phyloP scores from a whole-genome alignment of 768 basidiomycete genomes.

The Kwoniella dendrophila region DNA sequence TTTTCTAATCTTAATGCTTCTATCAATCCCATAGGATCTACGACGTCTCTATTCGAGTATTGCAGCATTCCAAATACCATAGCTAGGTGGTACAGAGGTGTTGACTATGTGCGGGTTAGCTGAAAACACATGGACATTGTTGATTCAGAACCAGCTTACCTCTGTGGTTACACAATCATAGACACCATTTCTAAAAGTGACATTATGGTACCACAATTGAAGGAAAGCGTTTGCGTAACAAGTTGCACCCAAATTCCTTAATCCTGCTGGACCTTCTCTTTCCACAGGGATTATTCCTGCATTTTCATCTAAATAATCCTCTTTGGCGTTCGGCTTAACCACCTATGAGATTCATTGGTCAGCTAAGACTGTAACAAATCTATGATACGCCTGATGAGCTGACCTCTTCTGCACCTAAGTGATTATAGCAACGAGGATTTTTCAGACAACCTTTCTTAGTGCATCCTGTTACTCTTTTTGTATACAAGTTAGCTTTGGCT shows the following conservation, averaged over 20 bases:
- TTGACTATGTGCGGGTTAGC: conserved; percentile 20
- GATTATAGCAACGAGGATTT: conserved; percentile 85
- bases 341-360: conserved; percentile 2
- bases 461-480: conserved; percentile 21
- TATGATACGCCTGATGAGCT: conserved; percentile 57
- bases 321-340: conserved; percentile 31
- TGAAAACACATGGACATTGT: conserved; percentile 62
- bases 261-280: conserved; percentile 37
- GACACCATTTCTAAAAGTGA: conserved; percentile 77
- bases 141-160: conserved; percentile 61
- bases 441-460: conserved; percentile 62
- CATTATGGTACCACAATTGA: conserved; percentile 91
- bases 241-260: conserved; percentile 83
- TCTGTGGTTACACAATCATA: conserved; percentile 72
- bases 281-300: conserved; percentile 48
- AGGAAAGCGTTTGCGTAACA: conserved; percentile 96
- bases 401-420: conserved; percentile 82
- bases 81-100: conserved; percentile 58
- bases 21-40: conserved; percentile 81
- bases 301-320: conserved; percentile 59
- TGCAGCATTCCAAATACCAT: conserved; percentile 77
- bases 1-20: conserved; percentile 79
- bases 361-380: neutral
- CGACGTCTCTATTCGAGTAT: conserved; percentile 67
- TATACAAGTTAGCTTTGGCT: conserved; percentile 1